Base-by-base conservation (phyloP, 225 moss, liverwort and hornwort genomes). In the Polytrichum formosum region DNA sequence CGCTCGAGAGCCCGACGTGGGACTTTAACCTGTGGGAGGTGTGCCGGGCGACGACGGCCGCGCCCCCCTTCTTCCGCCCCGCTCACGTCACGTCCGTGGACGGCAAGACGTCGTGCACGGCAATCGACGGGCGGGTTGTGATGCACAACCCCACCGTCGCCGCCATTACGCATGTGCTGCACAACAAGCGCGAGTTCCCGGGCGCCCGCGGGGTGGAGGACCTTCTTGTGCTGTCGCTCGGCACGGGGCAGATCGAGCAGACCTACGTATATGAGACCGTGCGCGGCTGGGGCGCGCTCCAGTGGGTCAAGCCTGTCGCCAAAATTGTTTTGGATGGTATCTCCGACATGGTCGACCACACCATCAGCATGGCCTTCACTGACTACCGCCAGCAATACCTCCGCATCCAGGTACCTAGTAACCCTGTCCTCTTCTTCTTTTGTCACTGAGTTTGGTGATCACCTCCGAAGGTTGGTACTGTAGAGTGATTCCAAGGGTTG, bases 81-180 rank as follows among this genome's bases (percentile, higher is more conserved):
- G 82, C 85, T 18, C 70, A 72, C 53, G 72, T 96, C 69, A 80
- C 76, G 8, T 91, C 93, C 58, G 76, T 91, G 8, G 88, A 96
- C 66, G 91, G 91, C 2, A 85, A 81, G 28, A 96, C 90, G 0
- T 70, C 80, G 19, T 96, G 95, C 75, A 93, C 95, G 0, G 95
- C 93, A 54, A 90, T 96, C n/a, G 95, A 96, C 53, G 95, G 95
- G 4, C 90, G 95, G 0, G 71, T 93, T 27, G 90, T 96, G 23
- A 96, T 96, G 95, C 91, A 96, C 85, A 96, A 96, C 67, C 93
- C 95, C 2, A 96, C 95, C 9, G 88, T 88, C 27, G 95, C 93
- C 26, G 95, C 95, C 4, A 90, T 96, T 75, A 96, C 95, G 67
- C 95, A 96, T 54, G 95, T 96, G 26, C 61, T 96, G 62, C 95